phyloP scores from a whole-genome alignment of 306 rosid species.

The Corylus heterophylla region DNA sequence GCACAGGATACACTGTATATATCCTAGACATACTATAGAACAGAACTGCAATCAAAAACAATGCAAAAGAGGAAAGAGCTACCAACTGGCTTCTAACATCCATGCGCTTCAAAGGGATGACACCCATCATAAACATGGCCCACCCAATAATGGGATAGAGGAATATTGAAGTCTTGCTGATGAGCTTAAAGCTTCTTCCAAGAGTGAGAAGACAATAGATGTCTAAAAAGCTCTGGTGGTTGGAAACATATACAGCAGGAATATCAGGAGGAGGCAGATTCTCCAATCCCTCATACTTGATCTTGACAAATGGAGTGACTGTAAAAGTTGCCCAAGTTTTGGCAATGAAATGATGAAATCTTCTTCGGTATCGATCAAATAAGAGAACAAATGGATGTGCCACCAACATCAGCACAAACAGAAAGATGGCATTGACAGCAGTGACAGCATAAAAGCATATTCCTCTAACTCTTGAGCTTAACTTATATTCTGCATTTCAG shows the following conservation, averaged over 20 bases:
- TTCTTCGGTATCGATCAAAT: constrained; percentile 68
- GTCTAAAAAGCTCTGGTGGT: constrained; percentile 96
- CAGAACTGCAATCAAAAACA: constrained; percentile 6
- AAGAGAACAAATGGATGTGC: constrained; percentile 75
- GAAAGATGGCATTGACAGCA: constrained; percentile 59
- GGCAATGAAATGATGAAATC: constrained; percentile 67
- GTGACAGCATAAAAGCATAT: constrained; percentile 66
- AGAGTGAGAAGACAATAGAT: constrained; percentile 83
- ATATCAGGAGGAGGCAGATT: constrained; percentile 74
- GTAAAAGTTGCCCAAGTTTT: constrained; percentile 75
- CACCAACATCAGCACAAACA: constrained; percentile 64
- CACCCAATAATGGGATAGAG: constrained; percentile 88
- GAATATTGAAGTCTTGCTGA: constrained; percentile 96
- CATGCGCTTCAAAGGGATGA: constrained; percentile 86
- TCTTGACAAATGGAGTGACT: constrained; percentile 63
- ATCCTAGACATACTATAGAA: constrained; percentile 23
- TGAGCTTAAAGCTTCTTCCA: constrained; percentile 86
- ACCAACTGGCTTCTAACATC: constrained; percentile 96
- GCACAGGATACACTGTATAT: constrained; percentile 8
- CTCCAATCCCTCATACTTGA: constrained; percentile 76
- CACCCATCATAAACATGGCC: constrained; percentile 93
- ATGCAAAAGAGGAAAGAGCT: constrained; percentile 31
- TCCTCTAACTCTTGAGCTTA: constrained; percentile 71
- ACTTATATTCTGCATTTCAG: constrained; percentile 55
- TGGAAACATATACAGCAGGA: constrained; percentile 92